phyloP scores from a whole-genome alignment of 352 stramenopile species.

The Globisporangium cystogenes region DNA sequence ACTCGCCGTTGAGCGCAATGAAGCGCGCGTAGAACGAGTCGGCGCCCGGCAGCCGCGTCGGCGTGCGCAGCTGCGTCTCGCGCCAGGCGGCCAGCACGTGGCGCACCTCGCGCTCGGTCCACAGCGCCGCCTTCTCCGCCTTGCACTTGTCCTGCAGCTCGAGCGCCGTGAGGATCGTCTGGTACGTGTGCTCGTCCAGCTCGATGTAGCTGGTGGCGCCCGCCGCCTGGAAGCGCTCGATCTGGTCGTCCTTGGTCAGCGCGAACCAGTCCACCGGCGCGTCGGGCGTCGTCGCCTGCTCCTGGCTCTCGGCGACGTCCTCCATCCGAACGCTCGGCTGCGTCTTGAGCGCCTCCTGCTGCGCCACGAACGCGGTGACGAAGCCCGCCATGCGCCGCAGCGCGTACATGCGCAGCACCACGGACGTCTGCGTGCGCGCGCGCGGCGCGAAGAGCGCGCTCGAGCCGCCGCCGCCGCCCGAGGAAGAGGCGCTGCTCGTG shows the following conservation, averaged over 20 bases:
- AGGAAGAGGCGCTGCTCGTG: neutral
- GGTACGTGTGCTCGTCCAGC: slow-evolving; percentile 13
- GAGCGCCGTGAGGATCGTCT: slow-evolving; percentile 7
- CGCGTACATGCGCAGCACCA: slow-evolving; percentile 12
- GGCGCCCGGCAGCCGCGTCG: slow-evolving; percentile 3
- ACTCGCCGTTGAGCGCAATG: slow-evolving; percentile 10
- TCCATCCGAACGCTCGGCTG: neutral
- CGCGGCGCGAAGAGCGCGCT: neutral
- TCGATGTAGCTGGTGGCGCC: slow-evolving; percentile 10
- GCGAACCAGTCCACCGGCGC: slow-evolving; percentile 10
- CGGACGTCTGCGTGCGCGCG: slow-evolving; percentile 8
- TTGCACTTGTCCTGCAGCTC: slow-evolving; percentile 13
- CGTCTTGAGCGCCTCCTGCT: slow-evolving; percentile 2
- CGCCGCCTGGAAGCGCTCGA: slow-evolving; percentile 12
- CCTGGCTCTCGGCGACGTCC: neutral
- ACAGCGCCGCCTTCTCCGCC: neutral
- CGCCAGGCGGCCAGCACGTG: slow-evolving; percentile 10
- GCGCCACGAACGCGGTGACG: slow-evolving; percentile 3
- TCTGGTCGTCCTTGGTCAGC: slow-evolving; percentile 6
- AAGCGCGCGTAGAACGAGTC: slow-evolving; percentile 13
- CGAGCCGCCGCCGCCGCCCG: neutral
- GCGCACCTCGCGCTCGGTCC: slow-evolving; percentile 2
- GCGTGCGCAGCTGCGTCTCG: slow-evolving; percentile 5
- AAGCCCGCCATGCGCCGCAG: slow-evolving; percentile 11
- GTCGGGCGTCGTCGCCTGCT: neutral